phyloP scores from a whole-genome alignment of 1,139 yeast species.

The Suhomyces bolitotheri region DNA sequence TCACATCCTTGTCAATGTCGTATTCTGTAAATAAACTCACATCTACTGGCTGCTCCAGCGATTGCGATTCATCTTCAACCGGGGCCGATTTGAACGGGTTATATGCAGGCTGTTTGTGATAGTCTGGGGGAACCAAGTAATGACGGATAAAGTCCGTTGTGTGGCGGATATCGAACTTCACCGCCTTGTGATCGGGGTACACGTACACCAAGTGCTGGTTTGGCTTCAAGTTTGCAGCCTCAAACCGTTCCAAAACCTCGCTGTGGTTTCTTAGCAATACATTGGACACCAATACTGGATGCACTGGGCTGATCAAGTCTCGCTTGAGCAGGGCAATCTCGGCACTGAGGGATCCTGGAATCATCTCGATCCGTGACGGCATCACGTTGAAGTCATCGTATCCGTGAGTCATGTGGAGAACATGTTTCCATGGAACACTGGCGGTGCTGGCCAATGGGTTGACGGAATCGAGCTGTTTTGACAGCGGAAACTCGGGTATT shows the following conservation, averaged over 20 bases:
- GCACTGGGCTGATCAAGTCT: conserved; percentile 35
- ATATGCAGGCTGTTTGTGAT: conserved; percentile 20
- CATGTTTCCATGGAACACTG: conserved; percentile 55
- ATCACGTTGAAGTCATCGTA: conserved; percentile 36
- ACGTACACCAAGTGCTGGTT: conserved; percentile 36
- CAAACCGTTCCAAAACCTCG: conserved; percentile 1
- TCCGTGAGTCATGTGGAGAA: conserved; percentile 50
- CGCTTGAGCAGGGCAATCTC: conserved; percentile 34
- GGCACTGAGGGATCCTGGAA: conserved; percentile 44
- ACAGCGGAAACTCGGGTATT: conserved; percentile 43
- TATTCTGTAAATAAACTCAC: conserved; percentile 22
- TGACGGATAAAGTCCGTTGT: conserved; percentile 43
- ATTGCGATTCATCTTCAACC: neutral
- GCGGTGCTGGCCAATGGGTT: conserved; percentile 48
- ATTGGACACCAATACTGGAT: conserved; percentile 56
- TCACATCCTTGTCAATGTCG: conserved; percentile 24
- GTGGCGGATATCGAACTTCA: conserved; percentile 33
- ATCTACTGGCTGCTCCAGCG: neutral
- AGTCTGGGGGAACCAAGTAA: conserved; percentile 37
- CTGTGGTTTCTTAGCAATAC: conserved; percentile 17
- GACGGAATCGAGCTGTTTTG: conserved; percentile 41
- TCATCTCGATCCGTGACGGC: conserved; percentile 58
- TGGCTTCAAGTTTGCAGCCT: neutral
- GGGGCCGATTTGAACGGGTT: conserved; percentile 33
- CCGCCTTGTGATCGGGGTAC: conserved; percentile 57